Conservation (phyloP, 305 asterid species). For the Solanum aculeatissimum region DNA sequence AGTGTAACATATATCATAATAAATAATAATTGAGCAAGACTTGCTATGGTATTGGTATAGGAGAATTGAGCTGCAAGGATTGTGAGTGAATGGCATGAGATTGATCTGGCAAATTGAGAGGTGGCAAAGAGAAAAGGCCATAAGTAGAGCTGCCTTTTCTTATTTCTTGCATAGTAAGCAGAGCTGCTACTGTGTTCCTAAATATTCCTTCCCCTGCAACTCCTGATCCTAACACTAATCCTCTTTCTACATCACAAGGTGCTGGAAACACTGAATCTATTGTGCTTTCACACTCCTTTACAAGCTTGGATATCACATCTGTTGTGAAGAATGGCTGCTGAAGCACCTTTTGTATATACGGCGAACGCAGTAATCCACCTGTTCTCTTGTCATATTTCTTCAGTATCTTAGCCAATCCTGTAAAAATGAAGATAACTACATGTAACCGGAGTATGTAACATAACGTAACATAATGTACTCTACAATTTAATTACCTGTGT, state of each 20-base stretch:
- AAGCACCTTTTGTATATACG: constrained; percentile 64
- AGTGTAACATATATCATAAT: not conserved
- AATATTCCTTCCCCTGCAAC: constrained; percentile 68
- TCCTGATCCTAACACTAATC: not conserved
- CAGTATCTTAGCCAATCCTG: constrained; percentile 77
- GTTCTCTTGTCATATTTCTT: constrained; percentile 88
- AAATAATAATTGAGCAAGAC: not conserved
- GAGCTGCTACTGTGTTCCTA: constrained; percentile 82
- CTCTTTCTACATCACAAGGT: constrained; percentile 6
- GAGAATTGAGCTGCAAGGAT: constrained; percentile 44
- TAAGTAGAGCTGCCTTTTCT: constrained; percentile 89
- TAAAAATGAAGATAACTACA: not conserved
- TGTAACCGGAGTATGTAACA: not conserved
- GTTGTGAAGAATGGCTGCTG: constrained; percentile 86
- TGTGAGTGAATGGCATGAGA: constrained; percentile 28
- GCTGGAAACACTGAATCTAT: constrained; percentile 62
- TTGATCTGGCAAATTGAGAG: constrained; percentile 57
- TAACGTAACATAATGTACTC: not conserved
- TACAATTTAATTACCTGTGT: constrained; percentile 46
- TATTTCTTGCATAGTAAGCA: constrained; percentile 73
- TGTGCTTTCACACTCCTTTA: constrained; percentile 72
- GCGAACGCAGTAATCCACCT: constrained; percentile 66
- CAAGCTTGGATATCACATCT: constrained; percentile 71
- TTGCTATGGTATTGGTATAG: constrained; percentile 45
- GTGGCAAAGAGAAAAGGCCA: constrained; percentile 82